These are phyloP conservation scores for Tuber melanosporum DNA, from an alignment of 495 filamentous ascomycete genomes.

Conservation along the genomic window DNA sequence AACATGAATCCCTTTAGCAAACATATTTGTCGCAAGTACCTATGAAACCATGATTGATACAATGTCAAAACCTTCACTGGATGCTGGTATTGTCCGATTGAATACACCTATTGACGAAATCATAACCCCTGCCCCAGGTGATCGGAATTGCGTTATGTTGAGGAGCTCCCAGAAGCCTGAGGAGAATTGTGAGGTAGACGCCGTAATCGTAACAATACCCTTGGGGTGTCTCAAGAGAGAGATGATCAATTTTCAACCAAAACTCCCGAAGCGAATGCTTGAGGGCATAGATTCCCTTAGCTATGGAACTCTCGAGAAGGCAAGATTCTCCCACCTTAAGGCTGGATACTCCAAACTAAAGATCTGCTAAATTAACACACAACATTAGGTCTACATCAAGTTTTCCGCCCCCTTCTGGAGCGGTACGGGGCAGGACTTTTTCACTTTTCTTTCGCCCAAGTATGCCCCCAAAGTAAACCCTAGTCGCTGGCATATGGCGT, in stretches of 20 bases:
- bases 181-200: conserved; percentile 60
- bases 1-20: conserved; percentile 51
- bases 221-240: conserved; percentile 86
- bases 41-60: conserved; percentile 67
- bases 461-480: conserved; percentile 60
- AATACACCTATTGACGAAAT: conserved; percentile 54
- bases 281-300: conserved; percentile 71
- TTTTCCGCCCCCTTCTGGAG: conserved; percentile 59
- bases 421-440: conserved; percentile 52
- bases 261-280: conserved; percentile 58
- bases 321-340: conserved; percentile 32
- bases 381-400: conserved; percentile 64
- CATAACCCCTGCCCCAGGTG: conserved; percentile 41
- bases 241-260: conserved; percentile 60
- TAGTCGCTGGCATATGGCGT: conserved; percentile 66
- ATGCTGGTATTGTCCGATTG: conserved; percentile 59
- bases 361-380: conserved; percentile 2
- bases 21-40: conserved; percentile 80
- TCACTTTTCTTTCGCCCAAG: conserved; percentile 60
- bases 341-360: neutral
- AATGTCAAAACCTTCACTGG: conserved; percentile 58
- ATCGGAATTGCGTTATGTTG: conserved; percentile 28
- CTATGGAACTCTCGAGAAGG: conserved; percentile 86
- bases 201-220: conserved; percentile 76
- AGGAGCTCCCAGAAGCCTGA: conserved; percentile 23